phyloP scores from a whole-genome alignment of 176 grass and related monocot species.

The Pontederia paniculata region DNA sequence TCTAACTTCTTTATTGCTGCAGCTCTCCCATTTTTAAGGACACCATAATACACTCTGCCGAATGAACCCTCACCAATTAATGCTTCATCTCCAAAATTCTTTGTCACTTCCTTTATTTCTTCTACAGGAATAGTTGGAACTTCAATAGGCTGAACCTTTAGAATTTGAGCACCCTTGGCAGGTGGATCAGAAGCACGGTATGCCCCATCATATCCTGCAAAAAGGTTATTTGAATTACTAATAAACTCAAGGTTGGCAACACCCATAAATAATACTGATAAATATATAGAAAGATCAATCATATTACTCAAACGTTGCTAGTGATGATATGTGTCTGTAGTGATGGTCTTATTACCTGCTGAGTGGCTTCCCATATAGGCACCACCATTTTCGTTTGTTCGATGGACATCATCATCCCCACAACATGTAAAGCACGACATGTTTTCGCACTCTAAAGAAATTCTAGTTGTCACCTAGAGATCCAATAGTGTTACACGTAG shows the following conservation, averaged over 20 bases:
- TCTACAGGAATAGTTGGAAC: conserved; percentile 55
- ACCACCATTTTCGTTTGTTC: conserved; percentile 2
- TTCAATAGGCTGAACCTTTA: conserved; percentile 67
- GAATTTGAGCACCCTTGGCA: conserved; percentile 45
- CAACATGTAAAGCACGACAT: conserved; percentile 17
- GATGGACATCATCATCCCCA: conserved; percentile 13
- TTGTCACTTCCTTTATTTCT: conserved; percentile 69
- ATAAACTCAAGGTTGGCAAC: not conserved
- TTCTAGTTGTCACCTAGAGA: too few species aligned
- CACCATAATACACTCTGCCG: conserved; percentile 69
- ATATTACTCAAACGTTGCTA: not conserved
- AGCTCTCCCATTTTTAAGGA: conserved; percentile 57
- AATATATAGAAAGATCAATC: not conserved
- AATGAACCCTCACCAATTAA: conserved; percentile 83
- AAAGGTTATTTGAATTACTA: not conserved
- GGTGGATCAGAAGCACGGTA: conserved; percentile 47
- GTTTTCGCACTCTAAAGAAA: not conserved
- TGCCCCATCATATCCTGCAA: conserved; percentile 38
- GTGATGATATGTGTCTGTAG: not conserved
- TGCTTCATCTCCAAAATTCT: conserved; percentile 68
- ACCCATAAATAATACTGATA: not conserved
- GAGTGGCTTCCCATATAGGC: not conserved
- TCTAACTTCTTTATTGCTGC: conserved; percentile 65
- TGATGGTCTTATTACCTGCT: not conserved
- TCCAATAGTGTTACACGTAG: too few species aligned